Base-by-base conservation (phyloP, 768 basidiomycete species). In the Suillus occidentalis region DNA sequence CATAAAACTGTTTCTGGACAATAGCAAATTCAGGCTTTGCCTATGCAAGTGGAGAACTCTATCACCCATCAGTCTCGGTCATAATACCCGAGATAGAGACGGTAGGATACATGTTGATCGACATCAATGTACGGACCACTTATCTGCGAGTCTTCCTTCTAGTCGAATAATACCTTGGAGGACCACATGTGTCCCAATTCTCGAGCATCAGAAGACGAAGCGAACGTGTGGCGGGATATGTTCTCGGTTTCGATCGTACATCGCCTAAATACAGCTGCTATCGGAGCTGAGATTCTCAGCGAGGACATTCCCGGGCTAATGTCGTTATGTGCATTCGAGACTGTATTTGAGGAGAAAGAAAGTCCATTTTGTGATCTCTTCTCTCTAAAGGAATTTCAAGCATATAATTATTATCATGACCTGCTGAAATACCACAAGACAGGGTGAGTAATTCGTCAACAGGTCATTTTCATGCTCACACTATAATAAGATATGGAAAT, bases 281-380 rank as follows among this genome's bases (percentile, higher is more conserved):
- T 87, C 2, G 89, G 88, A 34, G 88, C 89, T 2, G 79, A 84
- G 34, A 76, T 97, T 31, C 80, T 77, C 0, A 69, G 82, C 14
- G 63, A 67, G 6, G 90, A 96, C 67, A 77, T 87, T 2, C 78
- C 80, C 59, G 81, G 78, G 63, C 79, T 95, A 40, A 86, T 93
- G 74, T 83, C 87, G 2, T 78, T 95, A 52, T 96, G 95, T 72
- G 83, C 92, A 0, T 94, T 95, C 71, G 90, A 94, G 69, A 90
- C 85, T n/a, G 80, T 85, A 62, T 84, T 80, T n/a, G 79, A 74
- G 57, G 80, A 80, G 59, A 69, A 67, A 34, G 68, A 77, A 61
- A 90, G 89, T 67, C 85, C 84, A 1, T 94, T 91, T 76, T 97
- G 95, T 73, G 74, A 73, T 6, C 72, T 95, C n/a, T 96, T 95